phyloP scores from a whole-genome alignment of 352 stramenopile species.

The Pythium graminicola region DNA sequence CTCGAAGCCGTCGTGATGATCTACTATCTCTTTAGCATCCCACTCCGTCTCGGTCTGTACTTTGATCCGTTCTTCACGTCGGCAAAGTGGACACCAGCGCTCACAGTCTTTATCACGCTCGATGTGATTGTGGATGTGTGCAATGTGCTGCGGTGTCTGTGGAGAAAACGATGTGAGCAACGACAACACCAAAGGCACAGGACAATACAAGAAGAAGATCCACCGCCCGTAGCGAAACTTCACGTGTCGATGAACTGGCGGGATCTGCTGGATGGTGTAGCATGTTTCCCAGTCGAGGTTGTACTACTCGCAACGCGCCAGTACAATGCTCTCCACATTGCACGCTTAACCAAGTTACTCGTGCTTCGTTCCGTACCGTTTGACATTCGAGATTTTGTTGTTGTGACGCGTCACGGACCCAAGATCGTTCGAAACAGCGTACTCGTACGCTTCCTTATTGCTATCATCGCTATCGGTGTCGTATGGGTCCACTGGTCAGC shows the following conservation, averaged over 20 bases:
- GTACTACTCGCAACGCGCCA: slow-evolving; percentile 10
- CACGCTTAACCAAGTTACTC: slow-evolving; percentile 16
- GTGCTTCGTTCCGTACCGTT: slow-evolving; percentile 4
- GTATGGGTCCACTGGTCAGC: slow-evolving; percentile 24
- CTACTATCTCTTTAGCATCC: slow-evolving; percentile 26
- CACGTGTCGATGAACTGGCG: neutral
- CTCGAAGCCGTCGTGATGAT: slow-evolving; percentile 1
- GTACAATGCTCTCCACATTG: slow-evolving; percentile 21
- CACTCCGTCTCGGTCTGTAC: slow-evolving; percentile 26
- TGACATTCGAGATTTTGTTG: neutral
- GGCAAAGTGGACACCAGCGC: slow-evolving; percentile 11
- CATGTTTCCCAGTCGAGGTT: slow-evolving; percentile 17
- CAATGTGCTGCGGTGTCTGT: slow-evolving; percentile 4
- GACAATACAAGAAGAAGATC: neutral
- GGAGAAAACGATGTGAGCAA: neutral
- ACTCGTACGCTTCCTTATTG: slow-evolving; percentile 8
- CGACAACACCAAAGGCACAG: neutral
- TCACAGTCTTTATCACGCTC: slow-evolving; percentile 20
- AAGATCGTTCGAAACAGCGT: slow-evolving; percentile 1
- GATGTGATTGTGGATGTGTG: slow-evolving; percentile 20
- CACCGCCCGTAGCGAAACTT: neutral
- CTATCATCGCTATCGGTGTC: slow-evolving; percentile 10
- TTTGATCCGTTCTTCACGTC: slow-evolving; percentile 24
- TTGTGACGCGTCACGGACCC: neutral
- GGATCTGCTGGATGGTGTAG: slow-evolving; percentile 1